Conservation (phyloP, 768 basidiomycete species). For the Boletus pseudo-olivaceus region DNA sequence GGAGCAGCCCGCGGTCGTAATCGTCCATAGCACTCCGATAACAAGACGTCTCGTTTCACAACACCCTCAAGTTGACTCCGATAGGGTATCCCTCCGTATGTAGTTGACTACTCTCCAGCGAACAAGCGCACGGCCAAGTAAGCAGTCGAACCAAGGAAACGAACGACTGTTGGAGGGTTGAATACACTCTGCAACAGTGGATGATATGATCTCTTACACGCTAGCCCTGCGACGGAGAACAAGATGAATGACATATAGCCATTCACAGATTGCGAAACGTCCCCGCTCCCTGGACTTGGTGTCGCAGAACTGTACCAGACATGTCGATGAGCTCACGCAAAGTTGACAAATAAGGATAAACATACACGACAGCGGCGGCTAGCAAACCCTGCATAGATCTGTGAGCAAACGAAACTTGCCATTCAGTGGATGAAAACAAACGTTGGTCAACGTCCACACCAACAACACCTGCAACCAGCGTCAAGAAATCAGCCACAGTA, state of each 20-base stretch:
- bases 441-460: conserved; percentile 87
- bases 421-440: conserved; percentile 34
- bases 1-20: background rate
- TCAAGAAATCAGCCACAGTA: conserved; percentile 13
- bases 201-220: conserved; percentile 53
- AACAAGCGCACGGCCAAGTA: conserved; percentile 88
- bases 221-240: conserved; percentile 84
- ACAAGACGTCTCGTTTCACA: background rate
- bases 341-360: conserved; percentile 16
- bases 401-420: conserved; percentile 7
- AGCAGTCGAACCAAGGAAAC: conserved; percentile 76
- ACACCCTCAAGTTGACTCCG: background rate
- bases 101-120: conserved; percentile 64
- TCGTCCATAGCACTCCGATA: conserved; percentile 9
- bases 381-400: conserved; percentile 50
- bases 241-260: conserved; percentile 90
- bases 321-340: background rate
- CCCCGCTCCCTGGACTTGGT: conserved; percentile 47
- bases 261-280: conserved; percentile 56
- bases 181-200: background rate
- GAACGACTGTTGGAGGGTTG: conserved; percentile 53
- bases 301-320: conserved; percentile 28
- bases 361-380: conserved; percentile 72
- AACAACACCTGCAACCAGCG: conserved; percentile 57
- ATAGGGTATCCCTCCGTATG: background rate